Conservation (phyloP, 1,139 yeast species). For the Kodamaea anthophila region DNA sequence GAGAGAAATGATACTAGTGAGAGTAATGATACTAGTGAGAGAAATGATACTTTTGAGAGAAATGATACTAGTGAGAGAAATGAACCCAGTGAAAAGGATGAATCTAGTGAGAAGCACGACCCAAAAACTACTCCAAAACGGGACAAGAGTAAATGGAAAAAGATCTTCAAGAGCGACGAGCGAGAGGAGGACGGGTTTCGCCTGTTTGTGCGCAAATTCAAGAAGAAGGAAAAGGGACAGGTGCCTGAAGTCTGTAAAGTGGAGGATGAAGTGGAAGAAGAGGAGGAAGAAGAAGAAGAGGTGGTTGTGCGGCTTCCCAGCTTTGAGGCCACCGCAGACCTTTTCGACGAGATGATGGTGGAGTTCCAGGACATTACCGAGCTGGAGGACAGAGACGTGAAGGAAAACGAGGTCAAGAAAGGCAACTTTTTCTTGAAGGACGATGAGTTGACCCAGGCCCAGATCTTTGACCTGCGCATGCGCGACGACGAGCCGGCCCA, state of each 20-base stretch:
- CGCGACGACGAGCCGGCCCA: slow-evolving; percentile 16
- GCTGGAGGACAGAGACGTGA: slow-evolving; percentile 2
- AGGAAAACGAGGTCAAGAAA: slow-evolving; percentile 3
- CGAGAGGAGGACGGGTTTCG: slow-evolving; percentile 1
- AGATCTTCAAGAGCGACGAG: slow-evolving; percentile 4
- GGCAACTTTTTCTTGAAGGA: slow-evolving; percentile 35
- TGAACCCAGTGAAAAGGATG: too few species aligned
- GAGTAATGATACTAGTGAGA: not conserved
- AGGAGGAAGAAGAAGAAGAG: not conserved
- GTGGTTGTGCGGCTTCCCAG: slow-evolving; percentile 19
- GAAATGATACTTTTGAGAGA: not conserved
- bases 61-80: not conserved
- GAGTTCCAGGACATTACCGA: slow-evolving; percentile 20
- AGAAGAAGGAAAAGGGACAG: slow-evolving; percentile 1
- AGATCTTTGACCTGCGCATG: slow-evolving; percentile 36
- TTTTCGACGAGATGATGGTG: slow-evolving; percentile 31
- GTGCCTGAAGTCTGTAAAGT: too few species aligned
- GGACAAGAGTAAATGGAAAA: slow-evolving; percentile 3
- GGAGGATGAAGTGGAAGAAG: slow-evolving; percentile 1
- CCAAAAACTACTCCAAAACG: not conserved
- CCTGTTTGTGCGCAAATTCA: not conserved
- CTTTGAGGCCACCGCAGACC: slow-evolving; percentile 25
- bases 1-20: not conserved
- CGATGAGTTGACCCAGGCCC: slow-evolving; percentile 40
- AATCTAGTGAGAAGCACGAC: not conserved